Percentiles rank a stretch among this genome's conserved stretches.
These are phyloP conservation scores for Trifolium fragiferum DNA, from an alignment of 306 rosid species.

Conservation along the genomic window DNA sequence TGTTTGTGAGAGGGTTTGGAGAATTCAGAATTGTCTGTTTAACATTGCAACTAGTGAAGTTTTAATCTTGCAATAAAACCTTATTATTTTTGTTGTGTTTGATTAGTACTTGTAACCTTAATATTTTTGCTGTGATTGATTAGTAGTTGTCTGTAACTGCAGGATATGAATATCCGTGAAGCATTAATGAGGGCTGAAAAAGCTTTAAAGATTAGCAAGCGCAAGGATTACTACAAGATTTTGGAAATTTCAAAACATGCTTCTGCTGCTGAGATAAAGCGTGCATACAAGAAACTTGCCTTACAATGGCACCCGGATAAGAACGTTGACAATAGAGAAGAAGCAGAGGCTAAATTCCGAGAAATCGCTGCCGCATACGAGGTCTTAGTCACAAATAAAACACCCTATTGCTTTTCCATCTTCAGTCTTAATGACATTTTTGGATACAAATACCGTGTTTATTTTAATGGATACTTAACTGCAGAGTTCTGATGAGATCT, in stretches of 20 bases:
- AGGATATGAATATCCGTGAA: conserved; percentile 96
- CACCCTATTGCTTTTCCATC: not conserved
- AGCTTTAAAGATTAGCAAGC: conserved; percentile 96
- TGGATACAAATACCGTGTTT: conserved; percentile 17
- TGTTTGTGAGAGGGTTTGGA: not conserved
- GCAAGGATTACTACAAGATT: conserved; percentile 95
- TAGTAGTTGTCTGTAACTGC: conserved; percentile 41
- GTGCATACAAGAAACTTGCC: conserved; percentile 98
- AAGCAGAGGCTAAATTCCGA: conserved; percentile 87
- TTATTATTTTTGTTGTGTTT: not conserved
- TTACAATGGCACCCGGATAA: conserved; percentile 99
- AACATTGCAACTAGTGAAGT: not conserved
- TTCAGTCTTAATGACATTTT: conserved; percentile 22
- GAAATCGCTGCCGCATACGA: conserved; percentile 98
- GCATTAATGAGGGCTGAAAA: conserved; percentile 84
- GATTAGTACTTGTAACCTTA: not conserved
- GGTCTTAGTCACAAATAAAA: conserved; percentile 50
- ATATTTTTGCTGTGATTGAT: conserved; percentile 9
- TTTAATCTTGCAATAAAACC: conserved; percentile 27
- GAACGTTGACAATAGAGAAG: conserved; percentile 90
- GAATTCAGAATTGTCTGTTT: not conserved
- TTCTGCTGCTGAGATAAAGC: conserved; percentile 82
- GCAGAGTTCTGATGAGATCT: not conserved
- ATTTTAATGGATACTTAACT: not conserved
- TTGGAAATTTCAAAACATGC: conserved; percentile 86